Evolutionary conservation across 139 green algal genomes (phyloP).

Genomic region (Yamagishiella unicocca): DNA sequence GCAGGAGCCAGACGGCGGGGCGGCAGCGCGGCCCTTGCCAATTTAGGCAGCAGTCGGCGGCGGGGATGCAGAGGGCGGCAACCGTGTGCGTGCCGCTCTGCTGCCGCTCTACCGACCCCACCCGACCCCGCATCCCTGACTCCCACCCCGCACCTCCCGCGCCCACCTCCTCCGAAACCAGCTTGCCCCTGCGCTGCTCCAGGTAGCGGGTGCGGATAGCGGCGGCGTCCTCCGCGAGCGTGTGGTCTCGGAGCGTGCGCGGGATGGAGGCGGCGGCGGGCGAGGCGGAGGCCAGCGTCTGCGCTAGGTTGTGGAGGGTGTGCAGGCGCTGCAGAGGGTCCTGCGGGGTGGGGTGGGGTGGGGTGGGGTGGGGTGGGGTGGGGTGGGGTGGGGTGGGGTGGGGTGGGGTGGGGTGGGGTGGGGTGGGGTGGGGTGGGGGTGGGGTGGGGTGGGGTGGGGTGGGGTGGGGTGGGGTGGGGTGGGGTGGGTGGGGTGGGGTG

Average conservation of each 20-base stretch:
- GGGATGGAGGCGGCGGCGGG: slow-evolving; percentile 33
- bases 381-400: not conserved
- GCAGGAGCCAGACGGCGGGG: no score
- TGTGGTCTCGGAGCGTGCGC: slow-evolving; percentile 75
- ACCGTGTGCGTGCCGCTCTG: no score
- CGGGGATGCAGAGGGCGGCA: no score
- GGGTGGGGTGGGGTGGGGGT: not conserved
- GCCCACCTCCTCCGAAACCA: slow-evolving; percentile 52
- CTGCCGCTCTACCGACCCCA: no score
- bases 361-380: not conserved
- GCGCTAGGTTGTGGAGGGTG: slow-evolving; percentile 86
- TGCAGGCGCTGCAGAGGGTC: slow-evolving; percentile 92
- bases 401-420: not conserved
- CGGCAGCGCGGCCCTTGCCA: no score
- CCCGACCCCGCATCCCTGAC: not conserved
- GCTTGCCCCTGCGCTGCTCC: slow-evolving; percentile 48
- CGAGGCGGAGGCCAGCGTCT: slow-evolving; percentile 59
- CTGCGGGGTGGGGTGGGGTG: not conserved
- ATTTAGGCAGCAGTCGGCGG: no score
- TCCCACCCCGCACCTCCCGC: not conserved
- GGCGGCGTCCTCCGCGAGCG: slow-evolving; percentile 60
- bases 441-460: no score
- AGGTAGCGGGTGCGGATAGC: slow-evolving; percentile 72
- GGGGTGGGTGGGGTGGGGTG: no score
- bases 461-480: no score